Evolutionary conservation across 768 basidiomycete species (phyloP).

Genomic region (Suillus hirtellus): DNA sequence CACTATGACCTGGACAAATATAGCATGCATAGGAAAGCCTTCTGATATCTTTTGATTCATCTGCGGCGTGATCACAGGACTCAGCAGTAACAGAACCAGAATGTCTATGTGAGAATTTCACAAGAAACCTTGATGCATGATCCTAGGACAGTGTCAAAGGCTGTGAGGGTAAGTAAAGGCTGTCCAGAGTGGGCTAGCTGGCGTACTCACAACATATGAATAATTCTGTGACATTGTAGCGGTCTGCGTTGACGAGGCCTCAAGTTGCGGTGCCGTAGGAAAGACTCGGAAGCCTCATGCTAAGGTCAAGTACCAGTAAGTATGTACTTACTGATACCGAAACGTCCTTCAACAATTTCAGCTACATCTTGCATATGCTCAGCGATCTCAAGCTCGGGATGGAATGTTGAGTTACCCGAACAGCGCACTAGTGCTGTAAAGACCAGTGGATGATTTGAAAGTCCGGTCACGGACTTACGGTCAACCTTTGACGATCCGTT

Average conservation of each 20-base stretch:
- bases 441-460: not conserved
- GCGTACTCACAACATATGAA: not conserved
- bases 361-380: too few species aligned
- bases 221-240: not conserved
- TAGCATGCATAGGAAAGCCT: slow-evolving; percentile 2
- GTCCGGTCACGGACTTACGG: not conserved
- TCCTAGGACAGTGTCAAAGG: not conserved
- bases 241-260: not conserved
- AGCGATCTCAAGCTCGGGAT: too few species aligned
- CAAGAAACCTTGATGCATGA: not conserved
- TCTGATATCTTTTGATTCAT: not conserved
- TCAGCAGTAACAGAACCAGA: not conserved
- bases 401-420: too few species aligned
- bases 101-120: not conserved
- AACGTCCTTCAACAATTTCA: too few species aligned
- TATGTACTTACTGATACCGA: too few species aligned
- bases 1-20: slow-evolving; percentile 1
- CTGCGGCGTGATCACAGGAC: not conserved
- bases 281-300: not conserved
- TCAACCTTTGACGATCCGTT: not conserved
- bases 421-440: too few species aligned
- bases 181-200: not conserved
- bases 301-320: too few species aligned
- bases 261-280: not conserved
- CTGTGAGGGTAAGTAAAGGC: not conserved